Conservation (phyloP, 2,329 filamentous ascomycete genomes). For the Macrophomina pseudophaseolina region DNA sequence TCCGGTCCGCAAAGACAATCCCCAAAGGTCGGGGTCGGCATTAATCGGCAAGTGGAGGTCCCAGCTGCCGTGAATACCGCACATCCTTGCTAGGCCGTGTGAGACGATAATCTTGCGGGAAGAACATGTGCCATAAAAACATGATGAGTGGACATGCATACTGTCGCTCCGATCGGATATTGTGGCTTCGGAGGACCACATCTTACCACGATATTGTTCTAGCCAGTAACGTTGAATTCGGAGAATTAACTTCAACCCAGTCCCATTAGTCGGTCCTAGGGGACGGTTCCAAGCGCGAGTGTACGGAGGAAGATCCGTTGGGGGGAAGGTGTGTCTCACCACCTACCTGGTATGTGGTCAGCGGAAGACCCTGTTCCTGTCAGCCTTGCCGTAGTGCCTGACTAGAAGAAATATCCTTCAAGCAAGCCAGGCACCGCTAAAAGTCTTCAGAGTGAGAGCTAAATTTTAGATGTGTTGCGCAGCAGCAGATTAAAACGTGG, state of each 20-base stretch:
- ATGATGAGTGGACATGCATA: not conserved
- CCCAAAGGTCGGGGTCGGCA: not conserved
- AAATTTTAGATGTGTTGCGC: constrained; percentile 13
- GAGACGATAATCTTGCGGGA: not conserved
- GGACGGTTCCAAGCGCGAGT: not conserved
- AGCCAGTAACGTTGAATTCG: constrained; percentile 9
- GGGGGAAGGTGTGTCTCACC: constrained; percentile 19
- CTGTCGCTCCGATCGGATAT: not conserved
- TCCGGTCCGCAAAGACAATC: not conserved
- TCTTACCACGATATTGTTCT: not conserved
- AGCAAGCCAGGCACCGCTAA: constrained; percentile 16
- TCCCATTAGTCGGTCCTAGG: not conserved
- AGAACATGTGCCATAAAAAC: not conserved
- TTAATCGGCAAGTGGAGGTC: not conserved
- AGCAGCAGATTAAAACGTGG: constrained; percentile 24
- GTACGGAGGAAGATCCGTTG: constrained; percentile 18
- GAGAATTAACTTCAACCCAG: constrained; percentile 8
- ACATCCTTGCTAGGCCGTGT: not conserved
- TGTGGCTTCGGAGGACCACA: constrained; percentile 9
- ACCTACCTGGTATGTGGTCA: constrained; percentile 9
- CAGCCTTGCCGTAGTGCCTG: constrained; percentile 5
- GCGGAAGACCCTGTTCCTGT: constrained; percentile 12
- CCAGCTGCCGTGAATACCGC: not conserved
- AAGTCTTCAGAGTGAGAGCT: constrained; percentile 12
- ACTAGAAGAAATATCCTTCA: constrained; percentile 16